These are phyloP conservation scores for Fusarium fujikuroi DNA, from an alignment of 2,329 filamentous ascomycete species.

Conservation along the genomic window DNA sequence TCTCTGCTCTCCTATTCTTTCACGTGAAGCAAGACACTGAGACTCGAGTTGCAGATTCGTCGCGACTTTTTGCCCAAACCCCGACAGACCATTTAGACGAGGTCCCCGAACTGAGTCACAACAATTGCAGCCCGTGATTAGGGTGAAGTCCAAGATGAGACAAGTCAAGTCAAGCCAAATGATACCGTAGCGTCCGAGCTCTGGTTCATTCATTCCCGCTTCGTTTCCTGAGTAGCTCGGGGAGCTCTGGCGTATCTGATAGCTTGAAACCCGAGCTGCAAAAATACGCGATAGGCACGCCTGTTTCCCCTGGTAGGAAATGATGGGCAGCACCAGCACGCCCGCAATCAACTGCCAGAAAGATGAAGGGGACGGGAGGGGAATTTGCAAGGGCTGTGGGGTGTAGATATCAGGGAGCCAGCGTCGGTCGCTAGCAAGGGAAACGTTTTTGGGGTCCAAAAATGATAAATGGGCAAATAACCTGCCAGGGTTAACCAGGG, in stretches of 20 bases:
- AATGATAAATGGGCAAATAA: constrained; percentile 9
- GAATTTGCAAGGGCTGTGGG: constrained; percentile 18
- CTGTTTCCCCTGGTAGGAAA: constrained; percentile 15
- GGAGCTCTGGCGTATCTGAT: constrained; percentile 6
- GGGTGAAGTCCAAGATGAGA: neutral
- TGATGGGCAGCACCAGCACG: constrained; percentile 17
- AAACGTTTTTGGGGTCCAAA: constrained; percentile 16
- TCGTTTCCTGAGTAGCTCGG: constrained; percentile 17
- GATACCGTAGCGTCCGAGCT: constrained; percentile 6
- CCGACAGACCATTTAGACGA: constrained; percentile 5
- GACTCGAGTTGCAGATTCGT: neutral
- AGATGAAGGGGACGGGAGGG: constrained; percentile 34
- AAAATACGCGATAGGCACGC: constrained; percentile 6
- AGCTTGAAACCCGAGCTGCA: constrained; percentile 11
- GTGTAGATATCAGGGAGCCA: neutral
- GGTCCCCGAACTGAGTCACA: neutral
- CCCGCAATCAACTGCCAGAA: constrained; percentile 27
- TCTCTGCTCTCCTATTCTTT: constrained; percentile 17
- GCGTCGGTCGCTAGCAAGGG: neutral
- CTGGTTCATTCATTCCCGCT: constrained; percentile 20
- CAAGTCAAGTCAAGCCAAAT: neutral
- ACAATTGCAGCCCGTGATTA: neutral
- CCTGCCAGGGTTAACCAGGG: neutral
- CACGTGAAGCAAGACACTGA: constrained; percentile 25
- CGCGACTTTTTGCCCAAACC: neutral